Base-by-base conservation (phyloP, 2,329 filamentous ascomycete genomes). In the Cercospora zeina region DNA sequence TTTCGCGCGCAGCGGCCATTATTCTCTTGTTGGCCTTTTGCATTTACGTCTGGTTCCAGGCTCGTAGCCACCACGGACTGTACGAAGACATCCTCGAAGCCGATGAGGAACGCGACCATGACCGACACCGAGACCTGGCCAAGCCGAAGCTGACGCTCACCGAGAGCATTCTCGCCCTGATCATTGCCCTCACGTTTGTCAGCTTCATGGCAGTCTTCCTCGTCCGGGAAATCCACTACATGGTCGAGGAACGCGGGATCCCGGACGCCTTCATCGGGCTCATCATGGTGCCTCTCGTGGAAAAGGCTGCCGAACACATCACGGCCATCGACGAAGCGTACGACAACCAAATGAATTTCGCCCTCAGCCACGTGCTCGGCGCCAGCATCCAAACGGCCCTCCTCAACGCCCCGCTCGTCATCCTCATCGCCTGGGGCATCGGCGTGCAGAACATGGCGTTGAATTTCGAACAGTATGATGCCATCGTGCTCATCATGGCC, bases 351-450 rank as follows among this genome's bases (percentile, higher is more conserved):
- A 75, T 76, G 82, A 93, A 93, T 78, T 88, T 93, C 74, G 90
- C 91, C 0, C 82, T 95, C 27, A 89, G 90, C 49, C 91, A 96
- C 74, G 90, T 95, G 58, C 85, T 96, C 45, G 91, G 91, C 51
- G 88, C 91, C 2, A 93, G 90, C 0, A 88, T 96, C 62, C 93
- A 96, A 77, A 97, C 93, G 0, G 91, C 92, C 0, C 83, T 96
- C 33, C 86, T 96, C 72, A 96, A 96, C 73, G 91, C 88, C 0
- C 92, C 93, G 0, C 82, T 96, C 3, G 87, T 91, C 7, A 86
- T 96, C 34, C 82, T 96, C 37, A 88, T 96, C 54, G 90, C 89
- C 49, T 97, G 93, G 92, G 88, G 89, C 21, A 77, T 92, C 36
- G 77, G 77, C 61, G 86, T 86, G 69, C 55, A 67, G n/a, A 72